phyloP scores from a whole-genome alignment of 208 protist species.

The Sergeia podlipaevii region DNA sequence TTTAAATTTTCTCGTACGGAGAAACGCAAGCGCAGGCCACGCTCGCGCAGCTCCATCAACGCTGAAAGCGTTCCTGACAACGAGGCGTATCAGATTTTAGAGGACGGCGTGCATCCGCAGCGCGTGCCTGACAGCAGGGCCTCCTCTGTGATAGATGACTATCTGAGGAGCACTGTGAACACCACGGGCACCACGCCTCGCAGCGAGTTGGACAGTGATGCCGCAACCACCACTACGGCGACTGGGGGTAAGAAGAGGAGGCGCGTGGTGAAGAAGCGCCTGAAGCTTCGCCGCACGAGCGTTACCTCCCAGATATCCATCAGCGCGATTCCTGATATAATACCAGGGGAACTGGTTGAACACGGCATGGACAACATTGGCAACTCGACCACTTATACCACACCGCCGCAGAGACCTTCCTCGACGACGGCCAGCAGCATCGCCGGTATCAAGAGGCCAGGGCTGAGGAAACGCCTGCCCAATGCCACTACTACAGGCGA shows the following conservation, averaged over 20 bases:
- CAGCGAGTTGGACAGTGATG: constrained; percentile 6
- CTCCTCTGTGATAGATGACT: constrained; percentile 4
- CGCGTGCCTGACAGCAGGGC: constrained; percentile 12
- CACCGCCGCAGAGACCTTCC: constrained; percentile 1
- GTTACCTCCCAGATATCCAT: constrained; percentile 22
- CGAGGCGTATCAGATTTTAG: constrained; percentile 24
- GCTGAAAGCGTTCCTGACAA: constrained; percentile 32
- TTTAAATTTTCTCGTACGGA: too few relatives aligned
- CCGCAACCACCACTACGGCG: too few relatives aligned
- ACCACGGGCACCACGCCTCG: background rate
- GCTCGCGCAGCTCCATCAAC: too few relatives aligned
- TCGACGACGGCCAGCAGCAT: background rate
- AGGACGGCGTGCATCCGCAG: constrained; percentile 36
- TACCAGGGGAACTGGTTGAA: constrained; percentile 41
- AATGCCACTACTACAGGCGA: background rate
- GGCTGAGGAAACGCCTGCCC: background rate
- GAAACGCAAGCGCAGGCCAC: too few relatives aligned
- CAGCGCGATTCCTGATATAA: constrained; percentile 31
- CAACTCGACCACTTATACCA: background rate
- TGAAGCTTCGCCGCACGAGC: constrained; percentile 20
- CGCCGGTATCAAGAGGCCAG: too few relatives aligned
- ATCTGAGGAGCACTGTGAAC: background rate
- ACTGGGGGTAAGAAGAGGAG: constrained; percentile 38
- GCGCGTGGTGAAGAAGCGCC: constrained; percentile 32
- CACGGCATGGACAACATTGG: constrained; percentile 20